Conservation (phyloP, 306 rosid genomes). For the Vigna hirtella region DNA sequence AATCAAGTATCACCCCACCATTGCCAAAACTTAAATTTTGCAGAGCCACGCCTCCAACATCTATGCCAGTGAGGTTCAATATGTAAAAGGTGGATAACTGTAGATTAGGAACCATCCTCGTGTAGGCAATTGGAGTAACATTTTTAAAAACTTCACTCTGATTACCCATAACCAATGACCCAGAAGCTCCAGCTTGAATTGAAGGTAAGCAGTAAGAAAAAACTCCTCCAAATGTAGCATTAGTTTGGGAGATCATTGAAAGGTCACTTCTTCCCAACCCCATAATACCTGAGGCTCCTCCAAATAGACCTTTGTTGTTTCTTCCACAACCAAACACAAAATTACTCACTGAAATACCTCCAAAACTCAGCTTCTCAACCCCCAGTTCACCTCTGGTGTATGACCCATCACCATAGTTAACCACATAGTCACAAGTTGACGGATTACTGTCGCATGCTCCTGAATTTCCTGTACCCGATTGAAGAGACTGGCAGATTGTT, state of each 20-base stretch:
- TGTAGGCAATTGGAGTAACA: slow-evolving; percentile 13
- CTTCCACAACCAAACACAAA: slow-evolving; percentile 16
- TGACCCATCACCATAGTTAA: slow-evolving; percentile 16
- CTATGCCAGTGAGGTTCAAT: slow-evolving; percentile 4
- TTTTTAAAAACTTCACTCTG: background rate
- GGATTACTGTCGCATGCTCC: background rate
- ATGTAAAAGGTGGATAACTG: background rate
- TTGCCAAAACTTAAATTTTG: background rate
- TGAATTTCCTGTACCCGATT: background rate
- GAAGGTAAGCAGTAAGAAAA: slow-evolving; percentile 12
- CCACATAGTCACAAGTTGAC: slow-evolving; percentile 3
- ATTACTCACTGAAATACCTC: slow-evolving; percentile 4
- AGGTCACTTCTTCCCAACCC: slow-evolving; percentile 13
- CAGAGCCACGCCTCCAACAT: background rate
- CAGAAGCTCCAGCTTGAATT: slow-evolving; percentile 1
- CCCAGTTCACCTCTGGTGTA: background rate
- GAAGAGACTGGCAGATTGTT: slow-evolving; percentile 5
- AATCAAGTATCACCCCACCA: slow-evolving; percentile 9
- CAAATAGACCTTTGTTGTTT: slow-evolving; percentile 15
- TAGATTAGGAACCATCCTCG: slow-evolving; percentile 3
- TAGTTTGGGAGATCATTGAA: slow-evolving; percentile 1
- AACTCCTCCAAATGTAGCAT: slow-evolving; percentile 5
- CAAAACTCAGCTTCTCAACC: background rate
- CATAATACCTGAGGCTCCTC: slow-evolving; percentile 7
- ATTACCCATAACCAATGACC: slow-evolving; percentile 5